Evolutionary conservation across 345 rosid genomes (phyloP).

Genomic region (Eucalyptus sp.): DNA sequence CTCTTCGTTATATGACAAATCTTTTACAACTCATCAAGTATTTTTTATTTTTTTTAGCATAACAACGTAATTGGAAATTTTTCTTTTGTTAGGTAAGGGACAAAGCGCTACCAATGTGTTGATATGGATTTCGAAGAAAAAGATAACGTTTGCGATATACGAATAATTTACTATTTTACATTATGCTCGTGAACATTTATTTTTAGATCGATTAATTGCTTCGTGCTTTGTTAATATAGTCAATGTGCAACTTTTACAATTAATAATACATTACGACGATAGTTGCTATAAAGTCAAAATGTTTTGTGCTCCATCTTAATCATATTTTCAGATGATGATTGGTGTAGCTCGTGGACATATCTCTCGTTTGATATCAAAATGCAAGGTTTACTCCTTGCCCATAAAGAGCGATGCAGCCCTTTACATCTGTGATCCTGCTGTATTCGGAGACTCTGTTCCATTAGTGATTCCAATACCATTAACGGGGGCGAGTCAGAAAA

Average conservation of each 20-base stretch:
- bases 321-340: not conserved
- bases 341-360: accelerated
- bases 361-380: not conserved
- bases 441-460: not conserved
- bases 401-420: not conserved
- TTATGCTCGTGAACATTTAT: not conserved
- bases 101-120: accelerated
- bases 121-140: not conserved
- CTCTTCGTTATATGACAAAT: not conserved
- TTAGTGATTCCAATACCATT: not conserved
- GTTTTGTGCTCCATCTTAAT: not conserved
- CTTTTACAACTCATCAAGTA: accelerated
- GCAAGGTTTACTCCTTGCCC: not conserved
- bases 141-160: not conserved
- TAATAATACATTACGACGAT: not conserved
- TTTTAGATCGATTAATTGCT: no score
- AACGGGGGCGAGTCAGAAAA: not conserved
- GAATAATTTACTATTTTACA: no score
- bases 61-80: not conserved
- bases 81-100: not conserved
- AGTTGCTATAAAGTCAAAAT: not conserved
- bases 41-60: not conserved
- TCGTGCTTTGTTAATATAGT: not conserved
- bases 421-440: not conserved
- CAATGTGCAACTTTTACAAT: not conserved